phyloP scores from a whole-genome alignment of 257 asterid species.

The Rhazya stricta region DNA sequence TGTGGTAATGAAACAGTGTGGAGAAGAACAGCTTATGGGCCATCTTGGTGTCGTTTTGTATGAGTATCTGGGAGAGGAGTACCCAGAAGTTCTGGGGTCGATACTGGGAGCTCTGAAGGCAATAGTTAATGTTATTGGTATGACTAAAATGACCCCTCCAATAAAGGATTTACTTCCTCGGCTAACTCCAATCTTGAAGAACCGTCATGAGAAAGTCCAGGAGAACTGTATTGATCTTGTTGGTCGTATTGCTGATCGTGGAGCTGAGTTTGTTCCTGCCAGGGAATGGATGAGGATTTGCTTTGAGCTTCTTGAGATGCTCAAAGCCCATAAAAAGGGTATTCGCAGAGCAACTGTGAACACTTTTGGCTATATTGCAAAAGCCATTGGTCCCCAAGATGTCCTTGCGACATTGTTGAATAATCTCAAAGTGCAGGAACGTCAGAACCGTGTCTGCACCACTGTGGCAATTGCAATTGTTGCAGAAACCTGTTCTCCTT shows the following conservation, averaged over 20 bases:
- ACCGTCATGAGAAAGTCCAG: conserved; percentile 91
- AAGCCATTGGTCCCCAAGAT: conserved; percentile 88
- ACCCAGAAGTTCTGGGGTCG: conserved; percentile 89
- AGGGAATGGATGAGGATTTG: conserved; percentile 97
- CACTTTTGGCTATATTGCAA: conserved; percentile 84
- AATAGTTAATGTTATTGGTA: conserved; percentile 85
- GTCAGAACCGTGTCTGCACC: conserved; percentile 90
- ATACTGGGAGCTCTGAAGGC: conserved; percentile 85
- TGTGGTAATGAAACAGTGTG: conserved; percentile 87
- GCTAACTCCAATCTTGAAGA: conserved; percentile 82
- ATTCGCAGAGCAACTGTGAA: conserved; percentile 91
- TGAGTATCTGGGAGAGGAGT: conserved; percentile 84
- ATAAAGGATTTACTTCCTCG: conserved; percentile 91
- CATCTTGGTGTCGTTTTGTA: conserved; percentile 88
- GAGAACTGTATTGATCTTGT: conserved; percentile 90
- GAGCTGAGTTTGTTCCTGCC: conserved; percentile 91
- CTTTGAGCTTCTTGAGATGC: conserved; percentile 95
- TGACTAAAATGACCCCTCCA: conserved; percentile 95
- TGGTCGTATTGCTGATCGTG: conserved; percentile 88
- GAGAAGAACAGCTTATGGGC: conserved; percentile 89
- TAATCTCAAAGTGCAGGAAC: conserved; percentile 88
- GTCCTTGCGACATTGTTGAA: conserved; percentile 82
- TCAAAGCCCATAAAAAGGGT: conserved; percentile 88
- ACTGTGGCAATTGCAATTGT: conserved; percentile 97
- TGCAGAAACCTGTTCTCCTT: conserved; percentile 89